phyloP scores from a whole-genome alignment of 2,329 filamentous ascomycete species.

The Albophoma yamanashiensis region DNA sequence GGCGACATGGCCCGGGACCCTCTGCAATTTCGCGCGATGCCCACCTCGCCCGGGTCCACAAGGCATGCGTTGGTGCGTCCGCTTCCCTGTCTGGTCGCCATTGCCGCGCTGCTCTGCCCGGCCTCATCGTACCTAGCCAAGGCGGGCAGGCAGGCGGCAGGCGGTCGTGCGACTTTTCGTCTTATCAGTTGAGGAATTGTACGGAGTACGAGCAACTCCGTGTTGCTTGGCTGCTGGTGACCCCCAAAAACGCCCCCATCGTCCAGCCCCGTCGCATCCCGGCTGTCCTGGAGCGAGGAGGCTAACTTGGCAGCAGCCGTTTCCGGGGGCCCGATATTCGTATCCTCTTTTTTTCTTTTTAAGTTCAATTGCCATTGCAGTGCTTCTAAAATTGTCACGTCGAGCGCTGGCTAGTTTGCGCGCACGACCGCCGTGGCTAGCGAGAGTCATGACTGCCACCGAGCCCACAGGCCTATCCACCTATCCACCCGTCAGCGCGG shows the following conservation, averaged over 20 bases:
- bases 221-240: neutral
- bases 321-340: neutral
- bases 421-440: neutral
- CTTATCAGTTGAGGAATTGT: too few species aligned
- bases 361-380: neutral
- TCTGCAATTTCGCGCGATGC: slow-evolving; percentile 8
- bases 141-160: neutral
- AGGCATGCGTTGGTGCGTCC: neutral
- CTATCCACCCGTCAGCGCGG: neutral
- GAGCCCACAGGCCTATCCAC: neutral
- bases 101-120: neutral
- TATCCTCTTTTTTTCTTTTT: neutral
- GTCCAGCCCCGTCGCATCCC: neutral
- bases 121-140: neutral
- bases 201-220: neutral
- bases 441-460: neutral
- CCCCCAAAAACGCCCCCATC: neutral
- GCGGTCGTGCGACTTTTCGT: neutral
- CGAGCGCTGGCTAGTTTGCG: neutral
- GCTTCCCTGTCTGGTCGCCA: neutral
- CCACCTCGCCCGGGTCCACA: slow-evolving; percentile 4
- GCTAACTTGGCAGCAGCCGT: neutral
- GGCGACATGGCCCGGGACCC: neutral
- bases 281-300: neutral
- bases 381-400: neutral